phyloP scores from a whole-genome alignment of 805 yeast species.

The Yarrowia alimentaria region DNA sequence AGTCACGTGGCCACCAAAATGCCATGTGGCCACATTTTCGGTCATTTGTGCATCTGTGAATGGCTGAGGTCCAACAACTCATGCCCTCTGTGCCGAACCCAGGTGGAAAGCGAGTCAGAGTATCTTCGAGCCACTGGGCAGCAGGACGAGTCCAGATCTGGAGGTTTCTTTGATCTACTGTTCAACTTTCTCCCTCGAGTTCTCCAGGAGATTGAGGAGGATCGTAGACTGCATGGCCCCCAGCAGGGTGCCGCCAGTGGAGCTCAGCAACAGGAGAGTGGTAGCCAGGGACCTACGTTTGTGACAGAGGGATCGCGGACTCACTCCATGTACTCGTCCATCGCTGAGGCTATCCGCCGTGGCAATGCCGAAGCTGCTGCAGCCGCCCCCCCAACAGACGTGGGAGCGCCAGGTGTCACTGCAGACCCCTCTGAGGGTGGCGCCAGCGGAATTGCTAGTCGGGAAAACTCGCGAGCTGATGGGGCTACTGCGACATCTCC shows the following conservation, averaged over 20 bases:
- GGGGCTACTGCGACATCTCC: not conserved
- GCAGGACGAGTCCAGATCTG: conserved; percentile 29
- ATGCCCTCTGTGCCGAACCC: conserved; percentile 82
- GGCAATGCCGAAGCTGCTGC: too few relatives aligned
- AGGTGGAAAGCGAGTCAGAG: conserved; percentile 44
- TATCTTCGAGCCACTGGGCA: conserved; percentile 32
- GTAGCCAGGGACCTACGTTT: too few relatives aligned
- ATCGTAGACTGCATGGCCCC: conserved; percentile 3
- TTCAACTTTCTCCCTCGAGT: conserved; percentile 31
- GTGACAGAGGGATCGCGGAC: too few relatives aligned
- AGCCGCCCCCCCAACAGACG: too few relatives aligned
- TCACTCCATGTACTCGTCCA: too few relatives aligned
- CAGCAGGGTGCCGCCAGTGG: too few relatives aligned
- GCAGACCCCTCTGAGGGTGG: not conserved
- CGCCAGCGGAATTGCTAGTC: not conserved
- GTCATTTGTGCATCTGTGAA: conserved; percentile 74
- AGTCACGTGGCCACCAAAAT: conserved; percentile 66
- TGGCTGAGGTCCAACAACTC: conserved; percentile 76
- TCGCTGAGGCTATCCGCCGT: too few relatives aligned
- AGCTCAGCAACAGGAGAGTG: too few relatives aligned
- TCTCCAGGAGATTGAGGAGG: conserved; percentile 21
- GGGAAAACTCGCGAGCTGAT: not conserved
- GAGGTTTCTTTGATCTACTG: conserved; percentile 32
- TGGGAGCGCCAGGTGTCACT: not conserved
- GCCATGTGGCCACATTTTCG: conserved; percentile 88